Conservation (phyloP, 768 basidiomycete species). For the Lactifluus piperatus region DNA sequence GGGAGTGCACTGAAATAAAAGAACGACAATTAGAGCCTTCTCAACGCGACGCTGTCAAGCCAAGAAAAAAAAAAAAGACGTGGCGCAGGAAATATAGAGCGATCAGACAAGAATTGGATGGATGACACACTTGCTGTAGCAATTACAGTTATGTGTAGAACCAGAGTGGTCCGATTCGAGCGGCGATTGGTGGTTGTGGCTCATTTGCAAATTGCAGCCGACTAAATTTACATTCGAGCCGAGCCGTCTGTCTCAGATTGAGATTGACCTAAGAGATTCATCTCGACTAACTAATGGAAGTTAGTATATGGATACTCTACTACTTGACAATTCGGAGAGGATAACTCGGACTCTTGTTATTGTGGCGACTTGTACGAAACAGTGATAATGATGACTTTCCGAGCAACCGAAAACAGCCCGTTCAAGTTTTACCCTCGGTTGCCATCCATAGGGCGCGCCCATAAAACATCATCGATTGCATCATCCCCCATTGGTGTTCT, state of each 20-base stretch:
- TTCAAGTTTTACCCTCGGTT: slow-evolving; percentile 8
- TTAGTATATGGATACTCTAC: not conserved
- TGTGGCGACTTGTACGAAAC: not conserved
- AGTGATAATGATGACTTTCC: not conserved
- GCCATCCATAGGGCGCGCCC: slow-evolving; percentile 12
- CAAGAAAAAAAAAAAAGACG: not conserved
- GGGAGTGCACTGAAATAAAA: not conserved
- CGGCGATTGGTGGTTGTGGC: not conserved
- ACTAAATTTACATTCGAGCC: not conserved
- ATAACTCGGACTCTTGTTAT: not conserved
- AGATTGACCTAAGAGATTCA: too few species aligned
- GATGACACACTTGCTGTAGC: not conserved
- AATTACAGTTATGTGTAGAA: too few species aligned
- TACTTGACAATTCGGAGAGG: not conserved
- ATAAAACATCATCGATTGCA: too few species aligned
- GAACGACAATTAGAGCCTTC: not conserved
- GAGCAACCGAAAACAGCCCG: slow-evolving; percentile 4
- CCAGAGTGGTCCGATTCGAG: not conserved
- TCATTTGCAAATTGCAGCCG: not conserved
- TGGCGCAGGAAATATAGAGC: not conserved
- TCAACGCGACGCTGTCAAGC: not conserved
- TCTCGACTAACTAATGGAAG: not conserved
- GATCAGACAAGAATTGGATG: not conserved
- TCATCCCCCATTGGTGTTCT: not conserved
- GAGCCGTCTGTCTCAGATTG: too few species aligned